These are phyloP conservation scores for Kodamaea derodonti DNA, from an alignment of 1,139 yeast genomes.

Conservation along the genomic window DNA sequence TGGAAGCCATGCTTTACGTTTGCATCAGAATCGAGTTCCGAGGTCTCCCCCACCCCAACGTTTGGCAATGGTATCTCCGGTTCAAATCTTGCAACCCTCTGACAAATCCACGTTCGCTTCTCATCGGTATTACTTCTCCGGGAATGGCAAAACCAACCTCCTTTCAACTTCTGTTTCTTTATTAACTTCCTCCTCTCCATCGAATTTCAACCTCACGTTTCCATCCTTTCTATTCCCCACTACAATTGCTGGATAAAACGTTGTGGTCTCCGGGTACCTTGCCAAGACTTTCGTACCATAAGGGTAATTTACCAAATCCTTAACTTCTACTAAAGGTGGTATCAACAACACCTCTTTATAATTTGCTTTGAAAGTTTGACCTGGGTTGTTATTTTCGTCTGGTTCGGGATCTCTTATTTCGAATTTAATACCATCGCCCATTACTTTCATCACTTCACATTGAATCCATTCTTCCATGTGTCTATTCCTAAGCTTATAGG, in stretches of 20 bases:
- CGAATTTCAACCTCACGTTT: conserved; percentile 75
- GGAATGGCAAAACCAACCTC: conserved; percentile 74
- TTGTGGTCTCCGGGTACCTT: conserved; percentile 95
- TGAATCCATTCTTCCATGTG: conserved; percentile 93
- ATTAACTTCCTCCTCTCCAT: conserved; percentile 96
- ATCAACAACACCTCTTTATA: conserved; percentile 77
- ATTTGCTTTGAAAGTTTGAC: conserved; percentile 79
- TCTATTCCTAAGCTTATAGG: conserved; percentile 69
- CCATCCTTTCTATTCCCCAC: conserved; percentile 76
- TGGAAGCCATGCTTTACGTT: too few species aligned
- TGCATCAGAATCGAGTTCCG: too few species aligned
- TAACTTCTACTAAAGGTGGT: conserved; percentile 47
- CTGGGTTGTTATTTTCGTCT: conserved; percentile 87
- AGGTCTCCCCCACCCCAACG: too few species aligned
- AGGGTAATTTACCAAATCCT: conserved; percentile 56
- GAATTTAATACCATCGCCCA: conserved; percentile 71
- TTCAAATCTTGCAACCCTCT: too few species aligned
- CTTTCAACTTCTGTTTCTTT: conserved; percentile 94
- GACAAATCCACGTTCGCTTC: too few species aligned
- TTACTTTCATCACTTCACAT: conserved; percentile 78
- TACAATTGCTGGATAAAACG: conserved; percentile 93
- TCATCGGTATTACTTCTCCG: conserved; percentile 29
- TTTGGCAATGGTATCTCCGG: too few species aligned
- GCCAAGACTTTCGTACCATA: conserved; percentile 84
- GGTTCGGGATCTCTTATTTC: conserved; percentile 98